phyloP scores from a whole-genome alignment of 129 eudicot species.

The Calendula officinalis region DNA sequence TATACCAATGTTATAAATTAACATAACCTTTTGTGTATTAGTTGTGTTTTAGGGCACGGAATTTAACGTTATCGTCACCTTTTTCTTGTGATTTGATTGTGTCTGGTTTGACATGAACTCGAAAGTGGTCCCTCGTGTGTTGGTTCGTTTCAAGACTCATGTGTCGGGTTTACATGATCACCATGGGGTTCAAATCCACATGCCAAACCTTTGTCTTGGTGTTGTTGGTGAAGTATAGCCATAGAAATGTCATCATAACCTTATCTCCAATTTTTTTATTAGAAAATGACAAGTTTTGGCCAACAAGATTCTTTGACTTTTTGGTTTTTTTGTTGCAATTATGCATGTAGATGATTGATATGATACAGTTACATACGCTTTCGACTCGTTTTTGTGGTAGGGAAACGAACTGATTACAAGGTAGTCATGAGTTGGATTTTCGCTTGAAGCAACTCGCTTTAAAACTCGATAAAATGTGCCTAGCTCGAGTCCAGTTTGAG shows the following conservation, averaged over 20 bases:
- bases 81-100: conserved; percentile 8
- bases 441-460: not conserved
- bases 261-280: conserved; percentile 17
- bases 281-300: conserved; percentile 30
- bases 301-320: conserved; percentile 8
- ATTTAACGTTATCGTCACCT: not conserved
- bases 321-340: conserved; percentile 17
- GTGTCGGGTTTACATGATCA: conserved; percentile 33
- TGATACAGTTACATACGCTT: not conserved
- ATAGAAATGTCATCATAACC: conserved; percentile 27
- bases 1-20: no score
- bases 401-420: not conserved
- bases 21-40: not conserved
- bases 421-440: not conserved
- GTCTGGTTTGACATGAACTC: conserved; percentile 5
- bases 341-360: not conserved
- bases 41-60: not conserved
- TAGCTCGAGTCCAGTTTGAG: no score
- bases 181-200: conserved; percentile 32
- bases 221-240: conserved; percentile 32
- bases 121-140: not conserved
- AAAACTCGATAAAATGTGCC: no score
- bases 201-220: conserved; percentile 33
- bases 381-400: not conserved
- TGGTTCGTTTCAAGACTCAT: conserved; percentile 20